phyloP scores from a whole-genome alignment of 768 basidiomycete genomes.

The Mycena vulgaris region DNA sequence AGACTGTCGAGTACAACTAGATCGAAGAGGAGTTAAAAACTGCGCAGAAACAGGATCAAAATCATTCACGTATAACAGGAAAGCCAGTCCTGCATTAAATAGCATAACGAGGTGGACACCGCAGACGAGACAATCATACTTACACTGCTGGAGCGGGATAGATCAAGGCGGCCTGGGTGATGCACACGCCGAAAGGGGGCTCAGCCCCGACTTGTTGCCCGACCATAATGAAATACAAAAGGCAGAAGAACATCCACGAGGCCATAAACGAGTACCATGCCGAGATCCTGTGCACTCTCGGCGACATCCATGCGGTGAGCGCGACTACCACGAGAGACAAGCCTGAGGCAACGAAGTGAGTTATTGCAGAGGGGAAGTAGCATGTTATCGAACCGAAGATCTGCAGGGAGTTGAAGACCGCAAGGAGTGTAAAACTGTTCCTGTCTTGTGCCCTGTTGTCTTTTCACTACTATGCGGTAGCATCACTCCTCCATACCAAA shows the following conservation, averaged over 20 bases:
- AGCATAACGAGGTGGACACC: neutral
- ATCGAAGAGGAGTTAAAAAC: neutral
- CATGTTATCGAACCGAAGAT: slow-evolving; percentile 15
- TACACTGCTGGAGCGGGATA: slow-evolving; percentile 29
- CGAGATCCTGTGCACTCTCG: slow-evolving; percentile 3
- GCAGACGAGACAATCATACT: neutral
- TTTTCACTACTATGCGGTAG: too few relatives aligned
- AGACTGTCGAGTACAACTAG: slow-evolving; percentile 6
- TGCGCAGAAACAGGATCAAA: neutral
- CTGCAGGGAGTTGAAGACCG: slow-evolving; percentile 27
- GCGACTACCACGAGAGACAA: slow-evolving; percentile 6
- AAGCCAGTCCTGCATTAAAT: neutral
- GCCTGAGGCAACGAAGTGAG: slow-evolving; percentile 6
- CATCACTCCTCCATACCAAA: too few relatives aligned
- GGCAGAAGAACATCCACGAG: slow-evolving; percentile 18
- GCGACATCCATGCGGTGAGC: slow-evolving; percentile 9
- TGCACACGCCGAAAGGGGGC: slow-evolving; percentile 19
- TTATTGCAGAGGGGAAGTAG: neutral
- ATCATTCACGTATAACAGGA: slow-evolving; percentile 5
- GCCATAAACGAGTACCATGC: slow-evolving; percentile 31
- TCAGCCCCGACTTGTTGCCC: slow-evolving; percentile 25
- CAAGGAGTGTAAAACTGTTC: slow-evolving; percentile 3
- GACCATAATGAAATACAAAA: slow-evolving; percentile 24
- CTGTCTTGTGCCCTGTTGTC: slow-evolving; percentile 3
- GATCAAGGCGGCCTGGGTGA: slow-evolving; percentile 16